Conservation (phyloP, 768 basidiomycete genomes). For the Leucocoprinus sp. region DNA sequence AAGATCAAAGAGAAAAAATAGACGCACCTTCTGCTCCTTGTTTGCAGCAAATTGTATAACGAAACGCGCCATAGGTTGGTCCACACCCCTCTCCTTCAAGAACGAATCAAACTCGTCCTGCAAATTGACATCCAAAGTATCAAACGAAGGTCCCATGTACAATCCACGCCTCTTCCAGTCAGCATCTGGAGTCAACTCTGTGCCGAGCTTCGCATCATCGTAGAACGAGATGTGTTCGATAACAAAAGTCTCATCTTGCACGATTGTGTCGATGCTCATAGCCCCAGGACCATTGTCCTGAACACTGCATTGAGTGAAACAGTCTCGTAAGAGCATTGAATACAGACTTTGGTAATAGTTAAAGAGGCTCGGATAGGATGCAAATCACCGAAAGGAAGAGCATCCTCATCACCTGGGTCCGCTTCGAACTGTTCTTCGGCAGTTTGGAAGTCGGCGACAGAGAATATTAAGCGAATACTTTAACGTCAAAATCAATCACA, state of each 20-base stretch:
- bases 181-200: conserved; percentile 75
- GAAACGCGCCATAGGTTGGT: conserved; percentile 75
- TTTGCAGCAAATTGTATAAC: conserved; percentile 80
- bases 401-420: conserved; percentile 21
- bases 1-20: conserved; percentile 1
- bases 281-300: conserved; percentile 53
- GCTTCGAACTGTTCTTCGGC: conserved; percentile 27
- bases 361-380: conserved; percentile 77
- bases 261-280: conserved; percentile 69
- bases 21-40: conserved; percentile 87
- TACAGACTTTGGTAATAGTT: conserved; percentile 71
- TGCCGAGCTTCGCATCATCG: conserved; percentile 59
- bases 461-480: conserved; percentile 87
- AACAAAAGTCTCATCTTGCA: conserved; percentile 74
- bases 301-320: background rate
- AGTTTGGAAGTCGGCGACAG: conserved; percentile 76
- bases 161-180: conserved; percentile 90
- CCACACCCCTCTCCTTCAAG: conserved; percentile 84
- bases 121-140: conserved; percentile 77
- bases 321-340: conserved; percentile 1
- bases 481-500: conserved; percentile 1
- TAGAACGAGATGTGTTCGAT: conserved; percentile 90
- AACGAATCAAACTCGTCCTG: conserved; percentile 91
- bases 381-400: conserved; percentile 18
- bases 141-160: conserved; percentile 94